phyloP scores from a whole-genome alignment of 1,139 yeast genomes.

The Pichia sp. region DNA sequence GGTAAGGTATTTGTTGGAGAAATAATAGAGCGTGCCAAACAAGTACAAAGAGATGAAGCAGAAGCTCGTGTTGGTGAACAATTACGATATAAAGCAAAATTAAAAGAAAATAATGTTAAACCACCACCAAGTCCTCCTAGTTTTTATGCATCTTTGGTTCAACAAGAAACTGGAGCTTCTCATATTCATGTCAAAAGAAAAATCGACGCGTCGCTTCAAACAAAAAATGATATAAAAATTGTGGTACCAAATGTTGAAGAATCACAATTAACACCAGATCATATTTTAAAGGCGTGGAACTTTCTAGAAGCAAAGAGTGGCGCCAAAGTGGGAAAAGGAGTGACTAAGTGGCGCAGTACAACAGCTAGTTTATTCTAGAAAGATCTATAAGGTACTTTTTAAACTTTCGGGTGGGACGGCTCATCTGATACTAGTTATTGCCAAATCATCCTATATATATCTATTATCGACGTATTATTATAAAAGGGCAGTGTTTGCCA shows the following conservation, averaged over 20 bases:
- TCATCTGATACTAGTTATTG: background rate
- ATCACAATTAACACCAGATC: conserved; percentile 74
- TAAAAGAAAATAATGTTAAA: conserved; percentile 14
- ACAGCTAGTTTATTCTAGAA: conserved; percentile 2
- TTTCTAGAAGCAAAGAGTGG: too few relatives aligned
- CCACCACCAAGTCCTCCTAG: too few relatives aligned
- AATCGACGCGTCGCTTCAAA: conserved; percentile 2
- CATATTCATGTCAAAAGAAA: conserved; percentile 1
- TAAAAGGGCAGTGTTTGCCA: too few relatives aligned
- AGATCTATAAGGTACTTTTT: conserved; percentile 1
- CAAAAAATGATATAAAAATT: conserved; percentile 17
- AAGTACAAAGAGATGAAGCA: conserved; percentile 51
- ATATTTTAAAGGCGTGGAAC: conserved; percentile 85
- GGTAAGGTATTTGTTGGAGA: conserved; percentile 88
- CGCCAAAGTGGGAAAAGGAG: too few relatives aligned
- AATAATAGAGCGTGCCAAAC: conserved; percentile 74
- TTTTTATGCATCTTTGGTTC: conserved; percentile 11
- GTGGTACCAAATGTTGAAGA: conserved; percentile 29
- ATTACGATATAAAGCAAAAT: conserved; percentile 18
- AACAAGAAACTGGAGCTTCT: conserved; percentile 7
- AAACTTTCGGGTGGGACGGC: background rate
- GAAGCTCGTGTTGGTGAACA: conserved; percentile 33
- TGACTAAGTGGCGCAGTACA: conserved; percentile 1
- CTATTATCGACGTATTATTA: too few relatives aligned
- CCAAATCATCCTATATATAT: background rate